These are phyloP conservation scores for Aspergillus ochraceoroseus DNA, from an alignment of 2,329 filamentous ascomycete species.

Conservation along the genomic window DNA sequence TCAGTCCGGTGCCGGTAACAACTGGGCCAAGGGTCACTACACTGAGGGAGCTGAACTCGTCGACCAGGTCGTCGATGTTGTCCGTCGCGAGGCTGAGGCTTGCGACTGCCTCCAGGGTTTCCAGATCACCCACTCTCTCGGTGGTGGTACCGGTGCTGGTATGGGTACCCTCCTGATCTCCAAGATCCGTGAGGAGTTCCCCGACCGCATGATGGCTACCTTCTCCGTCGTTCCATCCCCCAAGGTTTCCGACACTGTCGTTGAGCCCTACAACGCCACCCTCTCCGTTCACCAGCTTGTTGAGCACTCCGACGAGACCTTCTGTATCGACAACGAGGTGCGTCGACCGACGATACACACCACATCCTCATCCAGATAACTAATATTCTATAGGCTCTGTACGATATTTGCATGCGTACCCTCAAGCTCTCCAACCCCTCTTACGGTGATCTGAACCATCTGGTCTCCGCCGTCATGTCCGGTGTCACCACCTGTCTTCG, in stretches of 20 bases:
- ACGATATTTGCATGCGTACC: slow-evolving; percentile 99
- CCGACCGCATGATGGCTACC: slow-evolving; percentile 99
- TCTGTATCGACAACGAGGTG: slow-evolving; percentile 99
- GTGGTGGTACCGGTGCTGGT: slow-evolving; percentile 99
- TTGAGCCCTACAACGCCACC: slow-evolving; percentile 99
- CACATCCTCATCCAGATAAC: too few species aligned
- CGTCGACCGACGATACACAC: too few species aligned
- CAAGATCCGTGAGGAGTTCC: slow-evolving; percentile 99
- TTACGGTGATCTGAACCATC: slow-evolving; percentile 98
- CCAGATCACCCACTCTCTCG: slow-evolving; percentile 99
- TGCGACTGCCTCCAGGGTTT: slow-evolving; percentile 99
- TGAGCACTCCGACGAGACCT: slow-evolving; percentile 99
- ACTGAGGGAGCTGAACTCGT: slow-evolving; percentile 99
- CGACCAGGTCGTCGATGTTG: slow-evolving; percentile 95
- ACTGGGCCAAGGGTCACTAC: slow-evolving; percentile 99
- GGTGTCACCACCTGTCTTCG: slow-evolving; percentile 97
- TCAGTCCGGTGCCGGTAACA: slow-evolving; percentile 99
- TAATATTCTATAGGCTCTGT: slow-evolving; percentile 87
- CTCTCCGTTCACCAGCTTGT: slow-evolving; percentile 98
- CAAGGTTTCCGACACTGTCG: slow-evolving; percentile 99
- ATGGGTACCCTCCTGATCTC: slow-evolving; percentile 99
- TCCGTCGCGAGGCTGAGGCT: slow-evolving; percentile 96
- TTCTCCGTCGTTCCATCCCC: slow-evolving; percentile 98
- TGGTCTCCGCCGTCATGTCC: slow-evolving; percentile 99
- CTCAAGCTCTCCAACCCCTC: slow-evolving; percentile 98